Percentiles rank a stretch among this genome's conserved stretches.
phyloP scores from a whole-genome alignment of 805 yeast genomes.

The Komagataella phaffii region DNA sequence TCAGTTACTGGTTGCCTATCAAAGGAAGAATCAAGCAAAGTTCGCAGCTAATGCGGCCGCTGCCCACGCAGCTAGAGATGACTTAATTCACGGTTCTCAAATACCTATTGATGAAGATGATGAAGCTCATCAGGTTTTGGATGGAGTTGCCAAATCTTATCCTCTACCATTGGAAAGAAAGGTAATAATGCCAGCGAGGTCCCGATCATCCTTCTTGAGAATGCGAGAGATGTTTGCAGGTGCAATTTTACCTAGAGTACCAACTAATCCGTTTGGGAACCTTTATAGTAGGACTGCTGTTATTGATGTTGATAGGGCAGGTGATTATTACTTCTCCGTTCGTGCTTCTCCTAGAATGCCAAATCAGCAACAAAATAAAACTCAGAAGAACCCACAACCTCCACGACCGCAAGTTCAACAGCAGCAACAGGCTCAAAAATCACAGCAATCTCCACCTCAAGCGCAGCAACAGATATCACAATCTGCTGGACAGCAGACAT shows the following conservation, averaged over 20 bases:
- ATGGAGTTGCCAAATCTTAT: constrained; percentile 70
- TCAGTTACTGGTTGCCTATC: constrained; percentile 74
- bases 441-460: constrained; percentile 2
- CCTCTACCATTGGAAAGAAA: constrained; percentile 79
- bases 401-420: constrained; percentile 8
- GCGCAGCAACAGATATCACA: constrained; percentile 4
- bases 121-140: constrained; percentile 83
- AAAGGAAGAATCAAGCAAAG: constrained; percentile 84
- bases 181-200: constrained; percentile 53
- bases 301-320: constrained; percentile 58
- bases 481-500: background rate
- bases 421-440: constrained; percentile 2
- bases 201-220: constrained; percentile 63
- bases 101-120: constrained; percentile 70
- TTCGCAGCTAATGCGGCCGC: constrained; percentile 72
- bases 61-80: constrained; percentile 65
- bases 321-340: constrained; percentile 45
- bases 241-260: constrained; percentile 56
- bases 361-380: constrained; percentile 4
- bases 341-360: constrained; percentile 29
- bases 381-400: constrained; percentile 9
- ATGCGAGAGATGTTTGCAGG: constrained; percentile 93
- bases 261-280: constrained; percentile 53
- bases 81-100: constrained; percentile 33
- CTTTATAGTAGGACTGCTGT: constrained; percentile 70